Percentiles rank a stretch among this genome's conserved stretches.
phyloP scores from a whole-genome alignment of 495 filamentous ascomycete species.

The Trichoderma virens region DNA sequence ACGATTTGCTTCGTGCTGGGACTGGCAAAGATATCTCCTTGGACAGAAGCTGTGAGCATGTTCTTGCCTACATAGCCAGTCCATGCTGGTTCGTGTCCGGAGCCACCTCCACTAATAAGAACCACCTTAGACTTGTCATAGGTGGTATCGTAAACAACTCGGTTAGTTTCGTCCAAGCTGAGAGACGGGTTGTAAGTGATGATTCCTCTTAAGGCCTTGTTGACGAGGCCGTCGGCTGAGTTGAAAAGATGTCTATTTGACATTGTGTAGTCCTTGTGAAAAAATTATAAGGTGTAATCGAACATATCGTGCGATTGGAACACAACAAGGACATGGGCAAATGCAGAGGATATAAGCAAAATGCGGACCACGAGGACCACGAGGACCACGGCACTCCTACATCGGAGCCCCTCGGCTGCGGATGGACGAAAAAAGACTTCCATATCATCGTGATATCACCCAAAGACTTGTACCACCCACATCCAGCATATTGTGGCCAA shows the following conservation, averaged over 20 bases:
- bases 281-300: neutral
- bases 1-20: conserved; percentile 56
- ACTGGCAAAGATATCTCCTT: conserved; percentile 55
- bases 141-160: conserved; percentile 49
- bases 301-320: too few relatives aligned
- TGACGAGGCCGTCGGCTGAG: conserved; percentile 44
- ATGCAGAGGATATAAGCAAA: neutral
- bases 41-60: conserved; percentile 51
- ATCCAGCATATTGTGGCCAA: neutral
- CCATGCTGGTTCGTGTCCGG: conserved; percentile 58
- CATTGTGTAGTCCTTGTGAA: conserved; percentile 21
- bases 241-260: conserved; percentile 40
- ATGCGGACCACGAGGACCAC: neutral
- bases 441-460: neutral
- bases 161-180: conserved; percentile 46
- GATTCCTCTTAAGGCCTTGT: conserved; percentile 46
- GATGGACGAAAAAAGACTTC: neutral
- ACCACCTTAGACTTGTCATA: conserved; percentile 44
- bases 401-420: neutral
- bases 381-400: neutral
- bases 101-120: conserved; percentile 53
- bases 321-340: neutral
- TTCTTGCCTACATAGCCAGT: conserved; percentile 55
- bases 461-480: neutral
- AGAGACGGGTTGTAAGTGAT: conserved; percentile 50